Evolutionary conservation across 768 basidiomycete species (phyloP).

Genomic region (Mycena galopus): DNA sequence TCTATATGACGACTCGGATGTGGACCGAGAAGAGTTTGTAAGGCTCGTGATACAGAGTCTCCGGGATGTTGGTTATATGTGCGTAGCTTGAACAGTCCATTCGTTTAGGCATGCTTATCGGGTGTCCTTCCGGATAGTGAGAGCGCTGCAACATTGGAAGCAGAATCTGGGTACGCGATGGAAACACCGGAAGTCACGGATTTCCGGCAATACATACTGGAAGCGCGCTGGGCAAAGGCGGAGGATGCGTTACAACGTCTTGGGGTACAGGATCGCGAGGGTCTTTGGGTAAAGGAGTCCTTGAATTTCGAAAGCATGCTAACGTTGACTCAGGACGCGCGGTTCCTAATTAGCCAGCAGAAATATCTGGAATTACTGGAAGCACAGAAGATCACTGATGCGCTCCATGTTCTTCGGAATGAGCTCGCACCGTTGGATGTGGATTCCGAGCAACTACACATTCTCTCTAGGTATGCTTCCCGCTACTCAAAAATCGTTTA

Average conservation of each 20-base stretch:
- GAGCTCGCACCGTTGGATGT: constrained; percentile 88
- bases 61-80: constrained; percentile 88
- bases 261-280: constrained; percentile 77
- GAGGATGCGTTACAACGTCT: constrained; percentile 76
- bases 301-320: constrained; percentile 8
- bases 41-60: constrained; percentile 90
- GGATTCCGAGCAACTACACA: constrained; percentile 86
- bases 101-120: constrained; percentile 20
- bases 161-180: constrained; percentile 92
- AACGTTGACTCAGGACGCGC: constrained; percentile 69
- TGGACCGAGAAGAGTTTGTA: constrained; percentile 93
- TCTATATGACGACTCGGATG: constrained; percentile 81
- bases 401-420: constrained; percentile 87
- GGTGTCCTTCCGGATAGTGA: constrained; percentile 65
- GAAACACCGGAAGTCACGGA: constrained; percentile 83
- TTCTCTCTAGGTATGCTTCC: constrained; percentile 81
- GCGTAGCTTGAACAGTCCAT: constrained; percentile 44
- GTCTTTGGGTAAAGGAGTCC: constrained; percentile 70
- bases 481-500: constrained; percentile 17
- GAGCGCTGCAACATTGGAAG: constrained; percentile 89
- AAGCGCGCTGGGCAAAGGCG: constrained; percentile 86
- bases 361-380: constrained; percentile 96
- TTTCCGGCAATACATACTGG: constrained; percentile 84
- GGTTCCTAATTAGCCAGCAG: constrained; percentile 92
- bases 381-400: constrained; percentile 80